phyloP scores from a whole-genome alignment of 78 protist genomes.

The Dictyostelium purpureum region DNA sequence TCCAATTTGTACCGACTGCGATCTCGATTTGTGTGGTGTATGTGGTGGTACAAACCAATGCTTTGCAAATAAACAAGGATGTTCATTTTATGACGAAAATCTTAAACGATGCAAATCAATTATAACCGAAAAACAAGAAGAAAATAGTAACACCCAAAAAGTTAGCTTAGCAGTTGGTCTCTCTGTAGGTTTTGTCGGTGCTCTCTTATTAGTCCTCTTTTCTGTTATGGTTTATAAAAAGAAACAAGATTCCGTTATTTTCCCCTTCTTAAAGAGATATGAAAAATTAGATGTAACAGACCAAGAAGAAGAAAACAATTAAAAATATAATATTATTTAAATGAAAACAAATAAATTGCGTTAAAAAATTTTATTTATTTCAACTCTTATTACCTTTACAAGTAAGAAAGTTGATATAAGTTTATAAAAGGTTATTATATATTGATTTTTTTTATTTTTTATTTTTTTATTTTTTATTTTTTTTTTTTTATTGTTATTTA shows the following conservation, averaged over 20 bases:
- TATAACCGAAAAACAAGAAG: background rate
- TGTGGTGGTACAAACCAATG: slow-evolving; percentile 25
- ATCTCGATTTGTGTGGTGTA: slow-evolving; percentile 29
- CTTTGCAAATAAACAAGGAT: background rate
- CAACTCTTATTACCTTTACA: background rate
- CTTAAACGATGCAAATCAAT: background rate
- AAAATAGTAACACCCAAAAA: background rate
- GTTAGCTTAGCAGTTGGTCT: background rate
- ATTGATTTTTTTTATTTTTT: background rate
- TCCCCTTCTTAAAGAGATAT: background rate
- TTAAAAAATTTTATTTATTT: background rate
- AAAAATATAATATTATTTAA: background rate
- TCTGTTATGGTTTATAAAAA: background rate
- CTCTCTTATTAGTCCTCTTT: background rate
- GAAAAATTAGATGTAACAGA: background rate
- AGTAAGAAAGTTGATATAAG: too few relatives aligned
- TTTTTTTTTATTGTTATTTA: too few relatives aligned
- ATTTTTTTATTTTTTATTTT: background rate
- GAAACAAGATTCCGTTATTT: background rate
- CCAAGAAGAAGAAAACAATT: background rate
- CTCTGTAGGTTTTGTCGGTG: background rate
- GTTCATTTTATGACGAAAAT: background rate
- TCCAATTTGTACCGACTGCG: background rate
- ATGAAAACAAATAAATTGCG: background rate
- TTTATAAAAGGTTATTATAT: background rate